Conservation (phyloP, 495 filamentous ascomycete species). For the Hypoxylon lienhwacheense region DNA sequence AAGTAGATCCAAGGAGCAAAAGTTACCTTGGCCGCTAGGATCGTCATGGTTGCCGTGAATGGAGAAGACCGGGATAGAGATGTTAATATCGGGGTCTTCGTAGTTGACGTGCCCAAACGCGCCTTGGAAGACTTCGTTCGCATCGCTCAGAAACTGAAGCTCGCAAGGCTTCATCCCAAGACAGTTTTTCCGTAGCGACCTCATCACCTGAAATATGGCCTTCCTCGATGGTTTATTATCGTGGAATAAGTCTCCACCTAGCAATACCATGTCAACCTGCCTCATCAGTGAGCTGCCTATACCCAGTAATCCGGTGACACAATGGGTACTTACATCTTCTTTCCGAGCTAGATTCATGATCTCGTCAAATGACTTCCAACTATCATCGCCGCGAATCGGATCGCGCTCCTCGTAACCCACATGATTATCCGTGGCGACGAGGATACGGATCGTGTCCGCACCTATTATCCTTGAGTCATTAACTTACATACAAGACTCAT, state of each 20-base stretch:
- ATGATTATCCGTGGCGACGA: conserved; percentile 94
- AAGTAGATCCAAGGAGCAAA: conserved; percentile 86
- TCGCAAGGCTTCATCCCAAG: conserved; percentile 94
- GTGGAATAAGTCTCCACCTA: conserved; percentile 95
- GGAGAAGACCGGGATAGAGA: conserved; percentile 95
- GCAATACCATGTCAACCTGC: conserved; percentile 86
- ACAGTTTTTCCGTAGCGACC: conserved; percentile 87
- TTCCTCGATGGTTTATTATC: conserved; percentile 98
- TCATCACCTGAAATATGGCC: conserved; percentile 96
- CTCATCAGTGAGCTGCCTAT: conserved; percentile 10
- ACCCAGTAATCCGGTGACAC: neutral
- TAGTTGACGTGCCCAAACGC: conserved; percentile 95
- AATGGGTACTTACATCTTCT: conserved; percentile 61
- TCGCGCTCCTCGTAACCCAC: conserved; percentile 96
- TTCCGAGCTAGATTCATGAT: conserved; percentile 88
- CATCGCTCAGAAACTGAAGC: conserved; percentile 92
- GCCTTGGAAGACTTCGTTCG: conserved; percentile 80
- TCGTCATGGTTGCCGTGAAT: conserved; percentile 99
- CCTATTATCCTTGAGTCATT: conserved; percentile 46
- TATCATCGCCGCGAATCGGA: conserved; percentile 89
- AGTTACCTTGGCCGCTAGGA: conserved; percentile 88
- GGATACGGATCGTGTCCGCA: conserved; percentile 90
- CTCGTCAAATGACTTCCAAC: conserved; percentile 95
- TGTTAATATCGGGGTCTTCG: conserved; percentile 95
- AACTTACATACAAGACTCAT: neutral